phyloP scores from a whole-genome alignment of 768 basidiomycete genomes.

The Udeniomyces megalosporus region DNA sequence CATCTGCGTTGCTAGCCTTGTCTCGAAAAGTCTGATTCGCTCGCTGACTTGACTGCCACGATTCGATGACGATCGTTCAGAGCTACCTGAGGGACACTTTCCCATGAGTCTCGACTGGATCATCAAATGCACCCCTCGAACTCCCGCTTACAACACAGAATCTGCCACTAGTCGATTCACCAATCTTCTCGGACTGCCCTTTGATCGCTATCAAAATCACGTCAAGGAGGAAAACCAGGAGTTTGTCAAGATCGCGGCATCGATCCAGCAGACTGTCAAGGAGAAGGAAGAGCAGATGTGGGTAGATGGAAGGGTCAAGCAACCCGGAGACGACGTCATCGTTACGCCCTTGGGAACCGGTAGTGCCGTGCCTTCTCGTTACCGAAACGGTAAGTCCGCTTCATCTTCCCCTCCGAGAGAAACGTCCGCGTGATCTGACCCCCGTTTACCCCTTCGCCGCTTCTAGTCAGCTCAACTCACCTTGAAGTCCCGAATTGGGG shows the following conservation, averaged over 20 bases:
- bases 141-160: too few relatives aligned
- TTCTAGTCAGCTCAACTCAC: constrained; percentile 54
- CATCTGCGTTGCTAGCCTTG: too few relatives aligned
- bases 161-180: too few relatives aligned
- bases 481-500: constrained; percentile 57
- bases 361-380: constrained; percentile 67
- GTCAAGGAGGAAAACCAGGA: too few relatives aligned
- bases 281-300: constrained; percentile 32
- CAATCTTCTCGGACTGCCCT: too few relatives aligned
- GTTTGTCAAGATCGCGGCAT: background rate
- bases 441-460: constrained; percentile 21
- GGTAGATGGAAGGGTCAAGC: background rate
- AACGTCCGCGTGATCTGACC: background rate
- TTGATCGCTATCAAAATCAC: too few relatives aligned
- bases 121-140: too few relatives aligned
- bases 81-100: too few relatives aligned
- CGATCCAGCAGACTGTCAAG: constrained; percentile 2
- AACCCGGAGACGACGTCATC: constrained; percentile 45
- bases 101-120: too few relatives aligned
- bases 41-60: too few relatives aligned
- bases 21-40: too few relatives aligned
- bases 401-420: background rate
- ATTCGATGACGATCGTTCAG: too few relatives aligned
- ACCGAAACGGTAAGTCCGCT: constrained; percentile 57
- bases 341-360: constrained; percentile 75